Evolutionary conservation across 2,329 filamentous ascomycete genomes (phyloP), one percentile per base, ranked within the genome.

Genomic region (Fusarium sp.): DNA sequence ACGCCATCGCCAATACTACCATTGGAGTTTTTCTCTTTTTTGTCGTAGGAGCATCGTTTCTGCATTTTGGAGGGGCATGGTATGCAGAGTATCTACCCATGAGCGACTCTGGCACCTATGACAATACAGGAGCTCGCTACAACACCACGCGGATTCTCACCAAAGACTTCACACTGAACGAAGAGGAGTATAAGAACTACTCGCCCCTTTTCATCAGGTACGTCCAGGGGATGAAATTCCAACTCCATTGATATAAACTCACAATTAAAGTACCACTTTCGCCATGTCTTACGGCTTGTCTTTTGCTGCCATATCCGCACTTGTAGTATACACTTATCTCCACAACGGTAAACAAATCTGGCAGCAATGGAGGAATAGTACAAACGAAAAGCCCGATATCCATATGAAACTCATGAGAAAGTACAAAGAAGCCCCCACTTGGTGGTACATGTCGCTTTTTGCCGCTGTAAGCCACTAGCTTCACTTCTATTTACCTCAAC

Each of bases 1-100:
- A 90, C 74, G 90, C 90, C 10, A 92, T 92, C 67, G 89, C 88
- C 58, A 93, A 93, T 74, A 92, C 89, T 0, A 76, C 91, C 40
- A 86, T 92, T 33, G 90, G 90, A 17, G 86, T 92, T 28, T 81
- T 91, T 2, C 26, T 85, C 2, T 92, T 91, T 74, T 92, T 87
- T 74, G 83, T 92, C 59, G 76, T 91, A n/a, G 77, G 84, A 5
- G 82, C 86, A 2, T 81, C 85, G 0, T 79, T 84, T 7, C 78
- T 93, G 19, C 90, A 93, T 75, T 94, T 89, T 74, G 85, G 82
- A 8, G 87, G 88, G 11, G 79, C 83, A 0, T 93, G 89, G 87
- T 92, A 89, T 71, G 83, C 83, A 5, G 76, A 85, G 58, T 92
- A 86, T 71, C 76, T 92, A 14, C 89, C 90, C 5, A 92, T 92